Evolutionary conservation across 345 rosid species (phyloP).

Genomic region (Eutrema yunnanense): DNA sequence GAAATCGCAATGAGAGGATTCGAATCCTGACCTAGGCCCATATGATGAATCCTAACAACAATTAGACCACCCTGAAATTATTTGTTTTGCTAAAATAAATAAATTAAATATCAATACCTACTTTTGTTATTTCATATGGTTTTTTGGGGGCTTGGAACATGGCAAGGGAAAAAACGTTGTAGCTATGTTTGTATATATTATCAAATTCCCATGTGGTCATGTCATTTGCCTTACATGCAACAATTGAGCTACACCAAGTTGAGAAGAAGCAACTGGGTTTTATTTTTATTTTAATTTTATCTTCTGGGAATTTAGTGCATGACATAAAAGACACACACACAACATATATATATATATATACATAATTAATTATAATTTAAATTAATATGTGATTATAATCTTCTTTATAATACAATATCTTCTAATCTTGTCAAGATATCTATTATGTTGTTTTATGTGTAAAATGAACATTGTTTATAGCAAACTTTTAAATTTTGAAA

Average conservation of each 20-base stretch:
- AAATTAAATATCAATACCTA: background rate
- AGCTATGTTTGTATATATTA: slow-evolving; percentile 6
- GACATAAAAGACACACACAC: background rate
- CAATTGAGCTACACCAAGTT: slow-evolving; percentile 18
- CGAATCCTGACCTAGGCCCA: too few species aligned
- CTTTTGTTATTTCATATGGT: background rate
- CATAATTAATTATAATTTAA: background rate
- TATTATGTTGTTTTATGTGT: background rate
- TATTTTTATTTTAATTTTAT: background rate
- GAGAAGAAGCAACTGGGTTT: background rate
- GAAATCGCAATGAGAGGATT: too few species aligned
- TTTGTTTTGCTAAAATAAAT: background rate
- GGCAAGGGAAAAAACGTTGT: slow-evolving; percentile 1
- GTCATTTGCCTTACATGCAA: slow-evolving; percentile 33
- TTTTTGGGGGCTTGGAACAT: background rate
- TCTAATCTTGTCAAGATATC: background rate
- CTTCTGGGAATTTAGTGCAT: background rate
- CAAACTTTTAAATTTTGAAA: background rate
- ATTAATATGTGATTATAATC: background rate
- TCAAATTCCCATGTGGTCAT: slow-evolving; percentile 25
- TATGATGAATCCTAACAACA: too few species aligned
- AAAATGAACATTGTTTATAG: background rate
- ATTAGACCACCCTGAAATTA: too few species aligned
- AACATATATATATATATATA: background rate
- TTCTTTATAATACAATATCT: background rate